Conservation (phyloP, 495 filamentous ascomycete species). For the Hyphodiscus hymeniophilus region DNA sequence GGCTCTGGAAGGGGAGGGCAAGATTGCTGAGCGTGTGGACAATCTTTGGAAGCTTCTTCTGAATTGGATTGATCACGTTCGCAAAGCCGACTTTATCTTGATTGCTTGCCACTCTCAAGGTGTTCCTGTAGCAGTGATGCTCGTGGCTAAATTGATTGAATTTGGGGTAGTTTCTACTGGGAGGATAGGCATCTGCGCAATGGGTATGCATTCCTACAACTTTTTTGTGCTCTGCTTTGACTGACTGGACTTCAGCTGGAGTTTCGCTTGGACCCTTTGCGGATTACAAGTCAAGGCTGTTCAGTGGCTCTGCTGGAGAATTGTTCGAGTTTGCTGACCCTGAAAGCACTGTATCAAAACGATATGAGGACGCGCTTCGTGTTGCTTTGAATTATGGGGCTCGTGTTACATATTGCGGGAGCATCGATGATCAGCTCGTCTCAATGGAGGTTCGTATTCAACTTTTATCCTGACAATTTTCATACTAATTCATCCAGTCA, state of each 20-base stretch:
- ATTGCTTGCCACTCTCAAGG: conserved; percentile 92
- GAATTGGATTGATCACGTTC: conserved; percentile 91
- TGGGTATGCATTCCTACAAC: conserved; percentile 40
- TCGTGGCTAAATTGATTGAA: conserved; percentile 84
- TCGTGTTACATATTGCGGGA: conserved; percentile 77
- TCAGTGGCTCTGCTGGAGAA: conserved; percentile 83
- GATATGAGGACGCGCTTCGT: conserved; percentile 69
- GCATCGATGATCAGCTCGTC: conserved; percentile 94
- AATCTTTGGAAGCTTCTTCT: conserved; percentile 88
- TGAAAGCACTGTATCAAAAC: conserved; percentile 70
- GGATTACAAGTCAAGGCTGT: conserved; percentile 71
- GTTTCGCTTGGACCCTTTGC: conserved; percentile 89
- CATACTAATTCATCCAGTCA: conserved; percentile 40
- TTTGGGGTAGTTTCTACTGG: conserved; percentile 62
- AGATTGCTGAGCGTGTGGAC: conserved; percentile 80
- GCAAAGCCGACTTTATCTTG: conserved; percentile 79
- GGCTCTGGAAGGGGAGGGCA: conserved; percentile 95
- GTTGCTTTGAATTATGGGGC: conserved; percentile 67
- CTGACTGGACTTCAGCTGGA: conserved; percentile 63
- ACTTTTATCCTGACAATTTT: not conserved
- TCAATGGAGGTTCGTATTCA: conserved; percentile 63
- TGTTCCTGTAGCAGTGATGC: conserved; percentile 86
- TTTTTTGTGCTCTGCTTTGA: not conserved
- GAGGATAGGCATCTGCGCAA: conserved; percentile 75
- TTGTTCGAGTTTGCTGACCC: conserved; percentile 85